Conservation (phyloP, 148 eudicot species). For the Chenopodium formosanum region DNA sequence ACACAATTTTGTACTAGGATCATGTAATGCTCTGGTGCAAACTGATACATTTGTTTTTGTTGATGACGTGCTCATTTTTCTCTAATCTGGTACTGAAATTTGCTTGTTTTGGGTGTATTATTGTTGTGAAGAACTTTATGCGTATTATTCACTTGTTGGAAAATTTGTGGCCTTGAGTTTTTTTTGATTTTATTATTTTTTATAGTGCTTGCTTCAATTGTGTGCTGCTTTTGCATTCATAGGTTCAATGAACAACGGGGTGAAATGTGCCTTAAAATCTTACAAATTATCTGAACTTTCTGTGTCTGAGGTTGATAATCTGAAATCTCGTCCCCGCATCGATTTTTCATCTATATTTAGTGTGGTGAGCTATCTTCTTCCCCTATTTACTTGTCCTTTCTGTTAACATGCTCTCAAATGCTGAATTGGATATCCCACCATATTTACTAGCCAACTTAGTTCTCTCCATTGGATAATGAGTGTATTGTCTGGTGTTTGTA, state of each 20-base stretch:
- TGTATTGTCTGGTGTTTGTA: not conserved
- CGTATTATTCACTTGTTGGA: not conserved
- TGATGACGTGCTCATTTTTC: not conserved
- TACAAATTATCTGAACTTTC: slow-evolving; percentile 84
- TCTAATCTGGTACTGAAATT: too few relatives aligned
- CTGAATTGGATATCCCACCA: not conserved
- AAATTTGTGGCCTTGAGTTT: not conserved
- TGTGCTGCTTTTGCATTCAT: slow-evolving; percentile 16
- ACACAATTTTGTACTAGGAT: not conserved
- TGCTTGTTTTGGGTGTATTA: not conserved
- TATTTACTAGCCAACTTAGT: not conserved
- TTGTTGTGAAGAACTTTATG: not conserved
- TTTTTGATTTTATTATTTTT: not conserved
- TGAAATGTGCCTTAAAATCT: slow-evolving; percentile 84
- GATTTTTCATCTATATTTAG: slow-evolving; percentile 86
- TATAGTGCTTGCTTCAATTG: slow-evolving; percentile 9
- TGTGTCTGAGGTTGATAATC: slow-evolving; percentile 58
- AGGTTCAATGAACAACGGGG: slow-evolving; percentile 43
- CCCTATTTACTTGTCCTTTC: not conserved
- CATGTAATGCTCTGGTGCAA: not conserved
- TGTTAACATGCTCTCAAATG: not conserved
- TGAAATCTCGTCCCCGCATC: slow-evolving; percentile 91
- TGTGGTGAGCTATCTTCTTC: slow-evolving; percentile 45
- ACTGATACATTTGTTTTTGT: not conserved
- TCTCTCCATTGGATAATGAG: not conserved